Percentiles rank a stretch among this genome's conserved stretches.
Evolutionary conservation across 2,329 filamentous ascomycete species (phyloP).

Genomic region (Arthrobotrys sphaeroides): DNA sequence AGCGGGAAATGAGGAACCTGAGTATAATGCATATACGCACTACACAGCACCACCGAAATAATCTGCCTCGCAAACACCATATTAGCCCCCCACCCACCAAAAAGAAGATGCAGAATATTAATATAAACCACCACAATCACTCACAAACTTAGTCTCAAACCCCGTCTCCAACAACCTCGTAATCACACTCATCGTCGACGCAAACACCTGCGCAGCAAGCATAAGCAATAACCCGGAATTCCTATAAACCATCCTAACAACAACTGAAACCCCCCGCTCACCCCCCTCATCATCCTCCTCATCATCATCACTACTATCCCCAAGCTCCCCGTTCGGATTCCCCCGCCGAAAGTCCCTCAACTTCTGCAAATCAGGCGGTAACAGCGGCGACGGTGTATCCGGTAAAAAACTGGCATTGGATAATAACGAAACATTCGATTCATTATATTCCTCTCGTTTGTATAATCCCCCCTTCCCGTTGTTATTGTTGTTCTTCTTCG

Average conservation of each 20-base stretch:
- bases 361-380: conserved; percentile 44
- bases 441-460: conserved; percentile 41
- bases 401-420: conserved; percentile 50
- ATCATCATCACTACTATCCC: conserved; percentile 21
- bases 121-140: neutral
- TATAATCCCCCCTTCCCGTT: conserved; percentile 31
- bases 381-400: conserved; percentile 44
- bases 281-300: conserved; percentile 35
- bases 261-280: too few relatives aligned
- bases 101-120: neutral
- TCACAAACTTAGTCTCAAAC: conserved; percentile 51
- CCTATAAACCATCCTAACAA: conserved; percentile 9
- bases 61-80: conserved; percentile 82
- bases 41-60: conserved; percentile 74
- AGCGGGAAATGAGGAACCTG: conserved; percentile 75
- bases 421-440: conserved; percentile 32
- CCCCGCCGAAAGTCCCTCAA: conserved; percentile 14
- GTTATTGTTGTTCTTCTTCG: conserved; percentile 16
- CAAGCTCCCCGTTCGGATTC: conserved; percentile 29
- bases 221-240: conserved; percentile 51
- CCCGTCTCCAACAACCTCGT: conserved; percentile 45
- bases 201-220: conserved; percentile 48
- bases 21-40: conserved; percentile 77
- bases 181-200: conserved; percentile 47
- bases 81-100: conserved; percentile 1